Evolutionary conservation across 495 filamentous ascomycete genomes (phyloP).

Genomic region (Thozetella sp.): DNA sequence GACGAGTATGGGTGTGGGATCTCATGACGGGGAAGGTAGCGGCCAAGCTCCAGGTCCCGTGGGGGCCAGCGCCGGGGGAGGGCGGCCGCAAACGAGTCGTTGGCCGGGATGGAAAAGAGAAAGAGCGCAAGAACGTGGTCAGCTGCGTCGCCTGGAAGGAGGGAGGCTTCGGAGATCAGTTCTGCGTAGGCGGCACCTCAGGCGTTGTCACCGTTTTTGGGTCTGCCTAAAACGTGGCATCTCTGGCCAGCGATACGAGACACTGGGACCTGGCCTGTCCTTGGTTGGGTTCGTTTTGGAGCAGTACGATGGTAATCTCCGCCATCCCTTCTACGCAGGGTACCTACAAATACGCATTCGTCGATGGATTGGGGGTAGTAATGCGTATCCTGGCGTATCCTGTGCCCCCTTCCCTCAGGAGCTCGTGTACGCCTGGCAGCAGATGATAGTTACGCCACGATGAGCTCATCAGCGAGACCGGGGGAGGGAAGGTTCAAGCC

Average conservation of each 20-base stretch:
- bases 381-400: too few species aligned
- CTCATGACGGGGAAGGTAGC: conserved; percentile 73
- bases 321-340: too few species aligned
- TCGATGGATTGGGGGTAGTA: too few species aligned
- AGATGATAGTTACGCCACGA: not conserved
- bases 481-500: too few species aligned
- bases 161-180: conserved; percentile 60
- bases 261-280: too few species aligned
- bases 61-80: conserved; percentile 60
- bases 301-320: too few species aligned
- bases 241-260: too few species aligned
- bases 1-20: conserved; percentile 86
- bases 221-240: conserved; percentile 22
- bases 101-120: conserved; percentile 52
- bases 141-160: conserved; percentile 75
- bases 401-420: too few species aligned
- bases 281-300: too few species aligned
- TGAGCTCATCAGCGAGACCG: too few species aligned
- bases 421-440: too few species aligned
- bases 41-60: conserved; percentile 59
- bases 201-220: conserved; percentile 59
- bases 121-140: conserved; percentile 51
- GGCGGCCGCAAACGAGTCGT: conserved; percentile 43
- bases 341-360: too few species aligned
- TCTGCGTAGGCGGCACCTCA: conserved; percentile 55